Conservation (phyloP, 352 stramenopile species). For the Phytophthora citrophthora region DNA sequence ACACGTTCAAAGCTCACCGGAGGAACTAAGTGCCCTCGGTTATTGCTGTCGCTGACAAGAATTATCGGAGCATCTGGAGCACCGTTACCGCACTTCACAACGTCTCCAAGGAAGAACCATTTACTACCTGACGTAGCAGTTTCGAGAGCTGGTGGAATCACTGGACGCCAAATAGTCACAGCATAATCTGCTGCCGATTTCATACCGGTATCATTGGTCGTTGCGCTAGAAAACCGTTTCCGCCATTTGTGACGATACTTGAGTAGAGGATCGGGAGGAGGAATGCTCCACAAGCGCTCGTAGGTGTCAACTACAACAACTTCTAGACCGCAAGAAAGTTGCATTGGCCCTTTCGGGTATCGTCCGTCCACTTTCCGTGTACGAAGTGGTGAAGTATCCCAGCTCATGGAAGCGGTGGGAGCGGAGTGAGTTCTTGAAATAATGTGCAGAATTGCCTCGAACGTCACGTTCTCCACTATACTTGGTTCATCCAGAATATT, state of each 20-base stretch:
- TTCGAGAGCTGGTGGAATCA: slow-evolving; percentile 50
- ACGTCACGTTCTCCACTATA: slow-evolving; percentile 69
- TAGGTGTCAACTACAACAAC: slow-evolving; percentile 77
- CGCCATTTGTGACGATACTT: slow-evolving; percentile 87
- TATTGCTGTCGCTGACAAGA: slow-evolving; percentile 61
- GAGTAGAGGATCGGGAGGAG: slow-evolving; percentile 75
- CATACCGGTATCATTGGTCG: slow-evolving; percentile 26
- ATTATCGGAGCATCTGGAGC: slow-evolving; percentile 61
- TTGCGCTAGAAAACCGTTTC: slow-evolving; percentile 41
- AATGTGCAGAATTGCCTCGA: slow-evolving; percentile 84
- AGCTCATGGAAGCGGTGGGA: slow-evolving; percentile 39
- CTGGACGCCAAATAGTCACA: slow-evolving; percentile 80
- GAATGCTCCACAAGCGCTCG: slow-evolving; percentile 85
- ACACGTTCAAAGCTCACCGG: slow-evolving; percentile 83
- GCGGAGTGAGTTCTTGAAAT: slow-evolving; percentile 67
- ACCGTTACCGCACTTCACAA: slow-evolving; percentile 70
- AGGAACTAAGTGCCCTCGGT: slow-evolving; percentile 53
- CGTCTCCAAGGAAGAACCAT: slow-evolving; percentile 81
- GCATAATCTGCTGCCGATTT: slow-evolving; percentile 57
- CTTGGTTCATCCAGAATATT: slow-evolving; percentile 22
- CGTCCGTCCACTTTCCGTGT: slow-evolving; percentile 47
- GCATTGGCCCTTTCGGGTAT: slow-evolving; percentile 77
- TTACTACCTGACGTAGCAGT: slow-evolving; percentile 24
- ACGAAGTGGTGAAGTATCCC: slow-evolving; percentile 54
- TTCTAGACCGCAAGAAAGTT: slow-evolving; percentile 73